These are phyloP conservation scores for Umbelopsis isabellina DNA, from an alignment of 192 early-diverging fungal genomes.

Conservation along the genomic window DNA sequence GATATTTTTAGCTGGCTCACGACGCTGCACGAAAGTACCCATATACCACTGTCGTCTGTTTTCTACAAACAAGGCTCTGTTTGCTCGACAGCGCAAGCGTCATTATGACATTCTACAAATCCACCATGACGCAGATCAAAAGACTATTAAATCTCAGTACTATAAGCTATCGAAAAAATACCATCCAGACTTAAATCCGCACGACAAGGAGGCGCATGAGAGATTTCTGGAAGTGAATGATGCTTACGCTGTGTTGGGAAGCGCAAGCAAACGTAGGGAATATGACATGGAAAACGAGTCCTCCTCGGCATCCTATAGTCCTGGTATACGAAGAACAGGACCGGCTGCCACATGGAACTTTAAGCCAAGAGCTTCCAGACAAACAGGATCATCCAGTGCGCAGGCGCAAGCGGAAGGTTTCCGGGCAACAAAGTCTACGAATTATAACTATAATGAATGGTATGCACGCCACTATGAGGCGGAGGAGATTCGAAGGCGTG, in stretches of 20 bases:
- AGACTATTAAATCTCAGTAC: slow-evolving; percentile 68
- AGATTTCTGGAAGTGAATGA: slow-evolving; percentile 83
- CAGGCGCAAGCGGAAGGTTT: slow-evolving; percentile 31
- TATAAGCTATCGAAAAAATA: slow-evolving; percentile 79
- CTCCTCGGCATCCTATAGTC: slow-evolving; percentile 18
- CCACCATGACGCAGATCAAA: slow-evolving; percentile 45
- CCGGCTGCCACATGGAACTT: slow-evolving; percentile 25
- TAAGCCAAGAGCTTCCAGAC: slow-evolving; percentile 13
- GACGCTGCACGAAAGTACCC: neutral
- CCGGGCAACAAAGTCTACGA: neutral
- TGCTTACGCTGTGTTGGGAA: slow-evolving; percentile 79
- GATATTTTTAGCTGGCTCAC: neutral
- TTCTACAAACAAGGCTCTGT: neutral
- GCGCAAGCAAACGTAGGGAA: slow-evolving; percentile 70
- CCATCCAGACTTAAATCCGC: slow-evolving; percentile 83
- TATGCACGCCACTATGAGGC: slow-evolving; percentile 37
- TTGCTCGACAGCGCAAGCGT: slow-evolving; percentile 1
- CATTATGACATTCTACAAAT: slow-evolving; percentile 56
- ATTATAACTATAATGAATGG: slow-evolving; percentile 31
- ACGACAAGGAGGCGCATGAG: slow-evolving; percentile 64
- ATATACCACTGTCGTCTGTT: neutral
- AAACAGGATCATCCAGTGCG: slow-evolving; percentile 38
- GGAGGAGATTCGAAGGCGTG: slow-evolving; percentile 36
- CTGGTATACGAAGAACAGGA: slow-evolving; percentile 24
- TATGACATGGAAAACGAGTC: slow-evolving; percentile 69